Evolutionary conservation across 2,329 filamentous ascomycete species (phyloP).

Genomic region (Zalaria obscura): DNA sequence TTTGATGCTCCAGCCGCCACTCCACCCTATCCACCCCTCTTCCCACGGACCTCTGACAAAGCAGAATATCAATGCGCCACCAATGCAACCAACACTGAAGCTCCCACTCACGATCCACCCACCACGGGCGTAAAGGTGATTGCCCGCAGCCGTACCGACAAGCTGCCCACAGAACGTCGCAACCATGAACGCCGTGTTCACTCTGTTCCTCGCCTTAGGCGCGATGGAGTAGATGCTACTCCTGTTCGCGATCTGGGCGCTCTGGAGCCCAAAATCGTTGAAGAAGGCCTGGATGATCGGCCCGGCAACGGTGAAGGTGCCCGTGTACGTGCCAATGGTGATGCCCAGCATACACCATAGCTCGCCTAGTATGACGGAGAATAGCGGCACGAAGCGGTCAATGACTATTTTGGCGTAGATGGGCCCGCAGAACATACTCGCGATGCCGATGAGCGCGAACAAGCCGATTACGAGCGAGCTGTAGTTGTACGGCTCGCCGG

Average conservation of each 20-base stretch:
- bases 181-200: constrained; percentile 77
- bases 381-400: constrained; percentile 53
- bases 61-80: constrained; percentile 32
- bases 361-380: constrained; percentile 51
- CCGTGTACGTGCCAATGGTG: constrained; percentile 54
- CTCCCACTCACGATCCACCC: constrained; percentile 45
- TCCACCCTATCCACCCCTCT: constrained; percentile 45
- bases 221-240: constrained; percentile 56
- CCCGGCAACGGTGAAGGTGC: constrained; percentile 51
- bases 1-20: constrained; percentile 38
- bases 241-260: constrained; percentile 59
- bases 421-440: constrained; percentile 52
- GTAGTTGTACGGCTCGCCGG: constrained; percentile 55
- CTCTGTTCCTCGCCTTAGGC: constrained; percentile 55
- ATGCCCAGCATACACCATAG: constrained; percentile 46
- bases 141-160: constrained; percentile 44
- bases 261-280: constrained; percentile 60
- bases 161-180: constrained; percentile 62
- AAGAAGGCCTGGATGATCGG: constrained; percentile 59
- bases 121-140: constrained; percentile 38
- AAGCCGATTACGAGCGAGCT: constrained; percentile 56
- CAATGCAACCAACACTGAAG: constrained; percentile 41
- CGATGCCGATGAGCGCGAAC: constrained; percentile 65
- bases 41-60: constrained; percentile 39
- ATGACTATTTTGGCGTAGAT: constrained; percentile 57